Evolutionary conservation across 1,284 basidiomycete genomes (phyloP).

Genomic region (Takashimella koratensis): DNA sequence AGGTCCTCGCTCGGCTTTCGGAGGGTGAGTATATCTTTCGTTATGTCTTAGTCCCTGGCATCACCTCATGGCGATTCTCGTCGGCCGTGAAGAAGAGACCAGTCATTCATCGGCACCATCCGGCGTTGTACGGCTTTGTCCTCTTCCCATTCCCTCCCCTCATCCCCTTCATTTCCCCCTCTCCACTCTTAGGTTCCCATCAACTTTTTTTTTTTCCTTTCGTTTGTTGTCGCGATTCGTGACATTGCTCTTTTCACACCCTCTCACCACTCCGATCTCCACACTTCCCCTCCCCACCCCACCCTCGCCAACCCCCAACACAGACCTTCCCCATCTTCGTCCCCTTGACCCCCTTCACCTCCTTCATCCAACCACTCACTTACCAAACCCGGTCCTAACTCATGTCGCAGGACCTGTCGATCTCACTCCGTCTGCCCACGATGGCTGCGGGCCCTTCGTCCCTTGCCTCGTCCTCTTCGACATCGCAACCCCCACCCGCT

Average conservation of each 20-base stretch:
- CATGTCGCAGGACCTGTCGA: neutral
- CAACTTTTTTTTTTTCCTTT: too few species aligned
- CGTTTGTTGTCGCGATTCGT: too few species aligned
- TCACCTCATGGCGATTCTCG: too few species aligned
- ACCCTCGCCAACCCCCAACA: neutral
- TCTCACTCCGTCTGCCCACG: neutral
- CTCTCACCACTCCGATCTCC: neutral
- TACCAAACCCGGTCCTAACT: too few species aligned
- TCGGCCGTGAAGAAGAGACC: neutral
- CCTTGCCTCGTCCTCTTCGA: neutral
- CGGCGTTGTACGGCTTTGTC: too few species aligned
- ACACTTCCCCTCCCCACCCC: neutral
- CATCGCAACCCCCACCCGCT: neutral
- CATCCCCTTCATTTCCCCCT: neutral
- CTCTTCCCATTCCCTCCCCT: neutral
- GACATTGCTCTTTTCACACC: neutral
- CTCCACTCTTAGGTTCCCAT: too few species aligned
- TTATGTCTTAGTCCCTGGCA: too few species aligned
- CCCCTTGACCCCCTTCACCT: too few species aligned
- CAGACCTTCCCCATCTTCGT: too few species aligned
- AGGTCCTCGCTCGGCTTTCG: neutral
- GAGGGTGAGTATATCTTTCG: neutral
- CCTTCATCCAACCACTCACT: too few species aligned
- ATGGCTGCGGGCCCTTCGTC: neutral
- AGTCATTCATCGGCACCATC: too few species aligned